Percentiles rank a stretch among this genome's conserved stretches.
phyloP scores from a whole-genome alignment of 305 asterid genomes.

The Fraxinus ornus region DNA sequence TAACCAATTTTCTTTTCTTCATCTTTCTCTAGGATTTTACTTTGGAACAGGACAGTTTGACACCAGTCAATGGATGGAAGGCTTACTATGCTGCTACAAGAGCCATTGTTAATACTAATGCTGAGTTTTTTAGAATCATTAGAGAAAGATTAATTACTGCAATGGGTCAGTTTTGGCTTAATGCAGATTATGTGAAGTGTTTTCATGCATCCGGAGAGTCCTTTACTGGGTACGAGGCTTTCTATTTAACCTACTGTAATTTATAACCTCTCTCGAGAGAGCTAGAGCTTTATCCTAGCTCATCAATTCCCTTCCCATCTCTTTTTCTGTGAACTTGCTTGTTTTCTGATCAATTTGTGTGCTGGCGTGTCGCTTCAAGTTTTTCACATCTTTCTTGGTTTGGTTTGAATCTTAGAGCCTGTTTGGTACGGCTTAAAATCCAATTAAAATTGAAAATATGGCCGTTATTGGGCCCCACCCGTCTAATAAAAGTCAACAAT shows the following conservation, averaged over 20 bases:
- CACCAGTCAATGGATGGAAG: conserved; percentile 93
- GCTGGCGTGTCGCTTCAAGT: background rate
- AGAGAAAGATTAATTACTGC: conserved; percentile 68
- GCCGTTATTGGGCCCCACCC: too few species aligned
- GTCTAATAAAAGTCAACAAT: too few species aligned
- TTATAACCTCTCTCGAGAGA: background rate
- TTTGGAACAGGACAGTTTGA: conserved; percentile 71
- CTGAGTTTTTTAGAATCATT: conserved; percentile 67
- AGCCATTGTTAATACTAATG: conserved; percentile 67
- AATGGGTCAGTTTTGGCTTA: conserved; percentile 92
- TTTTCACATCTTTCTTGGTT: background rate
- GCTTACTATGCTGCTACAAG: conserved; percentile 95
- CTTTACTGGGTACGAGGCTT: conserved; percentile 72
- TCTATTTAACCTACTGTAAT: conserved; percentile 5
- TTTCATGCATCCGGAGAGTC: conserved; percentile 81
- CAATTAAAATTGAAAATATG: too few species aligned
- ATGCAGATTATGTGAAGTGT: conserved; percentile 93
- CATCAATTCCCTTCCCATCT: background rate
- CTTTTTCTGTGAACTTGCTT: background rate
- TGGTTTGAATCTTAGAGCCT: background rate
- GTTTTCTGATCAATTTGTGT: conserved; percentile 1
- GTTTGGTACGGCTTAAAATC: too few species aligned
- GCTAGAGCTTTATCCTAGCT: conserved; percentile 3
- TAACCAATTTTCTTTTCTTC: conserved; percentile 10
- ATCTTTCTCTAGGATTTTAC: conserved; percentile 74